Conservation (phyloP, 2,329 filamentous ascomycete species). For the Pleomassaria siparia region DNA sequence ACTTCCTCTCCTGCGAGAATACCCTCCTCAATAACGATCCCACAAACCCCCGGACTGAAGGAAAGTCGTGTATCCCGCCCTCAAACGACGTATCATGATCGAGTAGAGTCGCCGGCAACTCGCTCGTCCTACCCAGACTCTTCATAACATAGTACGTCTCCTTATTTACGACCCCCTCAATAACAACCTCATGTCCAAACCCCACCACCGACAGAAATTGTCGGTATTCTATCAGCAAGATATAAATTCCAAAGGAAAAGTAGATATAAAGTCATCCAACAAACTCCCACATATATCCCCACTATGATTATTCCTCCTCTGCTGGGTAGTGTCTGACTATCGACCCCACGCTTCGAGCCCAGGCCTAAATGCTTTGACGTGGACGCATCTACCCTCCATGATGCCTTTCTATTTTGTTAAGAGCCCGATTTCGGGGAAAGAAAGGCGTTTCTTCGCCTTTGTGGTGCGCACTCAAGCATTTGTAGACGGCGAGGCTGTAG, state of each 20-base stretch:
- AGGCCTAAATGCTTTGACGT: conserved; percentile 57
- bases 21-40: conserved; percentile 64
- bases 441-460: conserved; percentile 61
- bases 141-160: conserved; percentile 27
- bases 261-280: conserved; percentile 30
- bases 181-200: conserved; percentile 23
- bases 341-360: conserved; percentile 56
- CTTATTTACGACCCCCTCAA: conserved; percentile 18
- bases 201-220: conserved; percentile 21
- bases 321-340: conserved; percentile 51
- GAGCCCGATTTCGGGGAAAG: conserved; percentile 58
- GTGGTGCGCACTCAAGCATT: conserved; percentile 62
- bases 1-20: conserved; percentile 59
- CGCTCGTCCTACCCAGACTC: conserved; percentile 5
- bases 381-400: conserved; percentile 55
- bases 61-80: conserved; percentile 15
- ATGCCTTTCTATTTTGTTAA: conserved; percentile 54
- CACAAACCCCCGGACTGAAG: conserved; percentile 57
- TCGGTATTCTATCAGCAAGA: conserved; percentile 29
- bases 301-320: conserved; percentile 15
- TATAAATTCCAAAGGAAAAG: conserved; percentile 26
- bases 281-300: conserved; percentile 21
- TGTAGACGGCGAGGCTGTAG: conserved; percentile 61
- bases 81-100: conserved; percentile 22
- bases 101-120: conserved; percentile 14